Base-by-base conservation (phyloP, 2,329 filamentous ascomycete species). In the Leptographium wingfieldii region DNA sequence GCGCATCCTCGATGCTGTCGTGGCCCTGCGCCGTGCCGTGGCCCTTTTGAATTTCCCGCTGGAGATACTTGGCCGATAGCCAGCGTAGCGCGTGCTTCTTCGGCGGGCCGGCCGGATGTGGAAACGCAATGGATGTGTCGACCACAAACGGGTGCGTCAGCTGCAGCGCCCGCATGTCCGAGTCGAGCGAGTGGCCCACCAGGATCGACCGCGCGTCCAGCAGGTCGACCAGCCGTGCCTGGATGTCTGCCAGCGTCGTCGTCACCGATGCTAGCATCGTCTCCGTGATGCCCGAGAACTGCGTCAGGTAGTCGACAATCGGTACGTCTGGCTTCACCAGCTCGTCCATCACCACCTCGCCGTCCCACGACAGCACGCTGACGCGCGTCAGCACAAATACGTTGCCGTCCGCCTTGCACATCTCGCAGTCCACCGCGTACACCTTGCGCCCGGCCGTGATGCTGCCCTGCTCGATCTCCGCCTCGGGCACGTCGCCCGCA, bases 251-350 rank as follows among this genome's bases (percentile, higher is more conserved):
- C 10, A 96, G 80, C 0, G 85, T 92, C 2, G 92, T 97, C 0
- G 88, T 95, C 48, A 97, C 85, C 40, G 85, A 80, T 49, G 85
- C 82, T 38, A 99, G 82, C 82, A 92, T 91, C 64, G 85, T 83
- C 67, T 88, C 80, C 3, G 92, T 99, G 68, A 99, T 96, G 63
- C 94, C 94, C 0, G 94, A 99, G 72, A 85, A 95, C 59, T 81
- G 86, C 1, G 94, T 99, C 49, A 99, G 80, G 70, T 99, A 97
- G 76, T 99, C 88, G 60, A 83, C 86, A 68, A 99, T 92, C n/a
- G 89, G 86, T 65, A 88, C 86, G 53, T 85, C 80, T 0, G 94
- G 94, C 74, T 94, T 95, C 67, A 99, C 94, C 14, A 97, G 81
- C 73, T 95, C 88, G 70, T 99, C 94, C 57, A 97, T 74, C 19